phyloP scores from a whole-genome alignment of 441 rosid species.

The Gossypium schwendimanii region DNA sequence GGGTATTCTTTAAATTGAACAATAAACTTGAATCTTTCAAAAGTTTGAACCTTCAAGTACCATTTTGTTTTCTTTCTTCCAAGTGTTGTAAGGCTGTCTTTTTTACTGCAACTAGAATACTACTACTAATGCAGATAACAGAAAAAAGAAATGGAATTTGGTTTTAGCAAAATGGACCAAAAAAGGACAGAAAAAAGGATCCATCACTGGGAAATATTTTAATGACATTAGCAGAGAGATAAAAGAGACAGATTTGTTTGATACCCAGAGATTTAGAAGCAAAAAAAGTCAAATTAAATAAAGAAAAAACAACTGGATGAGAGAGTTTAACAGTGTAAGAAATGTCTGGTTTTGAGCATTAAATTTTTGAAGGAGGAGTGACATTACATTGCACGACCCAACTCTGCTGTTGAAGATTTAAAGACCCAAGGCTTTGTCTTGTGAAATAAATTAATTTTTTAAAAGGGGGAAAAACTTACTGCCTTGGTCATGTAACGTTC shows the following conservation, averaged over 20 bases:
- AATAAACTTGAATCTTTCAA: slow-evolving; percentile 18
- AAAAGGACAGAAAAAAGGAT: not conserved
- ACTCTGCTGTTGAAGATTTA: slow-evolving; percentile 16
- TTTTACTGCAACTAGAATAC: not conserved
- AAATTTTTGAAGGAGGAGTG: slow-evolving; percentile 14
- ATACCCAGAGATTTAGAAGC: slow-evolving; percentile 7
- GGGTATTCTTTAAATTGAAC: slow-evolving; percentile 26
- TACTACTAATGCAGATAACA: not conserved
- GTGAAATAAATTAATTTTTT: slow-evolving; percentile 9
- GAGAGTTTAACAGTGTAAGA: slow-evolving; percentile 12
- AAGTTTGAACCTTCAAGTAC: slow-evolving; percentile 15
- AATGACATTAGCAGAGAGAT: slow-evolving; percentile 19
- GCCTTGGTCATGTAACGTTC: slow-evolving; percentile 1
- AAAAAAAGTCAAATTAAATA: slow-evolving; percentile 7
- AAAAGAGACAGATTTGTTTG: slow-evolving; percentile 6
- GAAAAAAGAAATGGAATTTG: not conserved
- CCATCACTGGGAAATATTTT: slow-evolving; percentile 7
- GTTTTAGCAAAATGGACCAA: slow-evolving; percentile 1
- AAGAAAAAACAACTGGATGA: not conserved
- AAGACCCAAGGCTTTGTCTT: slow-evolving; percentile 7
- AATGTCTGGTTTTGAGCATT: slow-evolving; percentile 18
- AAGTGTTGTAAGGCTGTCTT: not conserved
- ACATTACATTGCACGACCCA: not conserved
- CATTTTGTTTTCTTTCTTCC: slow-evolving; percentile 4
- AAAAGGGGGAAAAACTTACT: not conserved